These are phyloP conservation scores for Alternaria ethzedia DNA, from an alignment of 2,329 filamentous ascomycete species.

Conservation along the genomic window DNA sequence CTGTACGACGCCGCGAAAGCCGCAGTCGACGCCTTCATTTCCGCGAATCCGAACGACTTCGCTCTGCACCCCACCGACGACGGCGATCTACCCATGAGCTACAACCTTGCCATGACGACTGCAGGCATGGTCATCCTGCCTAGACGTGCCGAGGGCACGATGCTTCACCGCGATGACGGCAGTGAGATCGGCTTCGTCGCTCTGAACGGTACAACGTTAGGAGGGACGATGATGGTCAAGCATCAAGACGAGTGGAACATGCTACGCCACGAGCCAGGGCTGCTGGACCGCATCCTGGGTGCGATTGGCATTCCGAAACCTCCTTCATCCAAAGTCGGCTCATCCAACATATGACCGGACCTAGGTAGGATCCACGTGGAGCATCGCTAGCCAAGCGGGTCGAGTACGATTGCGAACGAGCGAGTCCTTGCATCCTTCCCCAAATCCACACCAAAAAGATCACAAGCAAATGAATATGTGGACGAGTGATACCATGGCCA, in stretches of 20 bases:
- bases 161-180: constrained; percentile 48
- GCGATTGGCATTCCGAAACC: constrained; percentile 42
- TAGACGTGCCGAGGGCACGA: constrained; percentile 54
- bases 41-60: constrained; percentile 42
- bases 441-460: not conserved
- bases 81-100: constrained; percentile 58
- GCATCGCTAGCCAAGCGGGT: not conserved
- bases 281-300: constrained; percentile 54
- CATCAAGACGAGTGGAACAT: constrained; percentile 60
- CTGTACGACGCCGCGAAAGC: constrained; percentile 44
- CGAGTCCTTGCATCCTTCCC: not conserved
- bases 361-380: not conserved
- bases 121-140: constrained; percentile 62
- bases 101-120: constrained; percentile 65
- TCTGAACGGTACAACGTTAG: constrained; percentile 64
- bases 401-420: not conserved
- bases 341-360: constrained; percentile 3
- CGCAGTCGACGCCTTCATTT: constrained; percentile 50
- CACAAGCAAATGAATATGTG: not conserved
- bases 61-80: constrained; percentile 32
- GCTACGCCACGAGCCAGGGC: constrained; percentile 49
- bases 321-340: not conserved
- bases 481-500: not conserved
- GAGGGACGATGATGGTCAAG: constrained; percentile 66
- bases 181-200: constrained; percentile 53